A percentile compares a stretch with the other conserved stretches of the same genome.
phyloP scores from a whole-genome alignment of 1,284 basidiomycete species.

The Cutaneotrichosporon cutaneum region DNA sequence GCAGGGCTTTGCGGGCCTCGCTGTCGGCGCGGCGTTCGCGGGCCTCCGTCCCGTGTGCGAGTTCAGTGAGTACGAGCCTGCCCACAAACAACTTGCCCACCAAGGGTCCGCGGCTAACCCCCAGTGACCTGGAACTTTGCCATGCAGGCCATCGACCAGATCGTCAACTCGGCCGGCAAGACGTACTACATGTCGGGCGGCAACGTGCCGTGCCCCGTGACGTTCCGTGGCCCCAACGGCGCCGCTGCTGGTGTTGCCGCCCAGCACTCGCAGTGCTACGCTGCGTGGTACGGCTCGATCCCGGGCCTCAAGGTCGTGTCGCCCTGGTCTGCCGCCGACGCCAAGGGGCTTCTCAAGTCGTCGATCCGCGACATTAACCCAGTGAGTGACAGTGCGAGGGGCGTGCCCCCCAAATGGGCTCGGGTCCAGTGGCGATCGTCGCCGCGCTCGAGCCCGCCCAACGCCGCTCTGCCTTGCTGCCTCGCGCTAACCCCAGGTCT shows the following conservation, averaged over 20 bases:
- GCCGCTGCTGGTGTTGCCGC: conserved; percentile 95
- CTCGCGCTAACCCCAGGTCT: conserved; percentile 55
- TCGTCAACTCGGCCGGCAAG: conserved; percentile 99
- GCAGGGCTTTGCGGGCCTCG: conserved; percentile 97
- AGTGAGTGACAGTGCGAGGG: conserved; percentile 43
- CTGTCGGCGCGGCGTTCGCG: conserved; percentile 89
- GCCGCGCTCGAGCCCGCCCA: too few relatives aligned
- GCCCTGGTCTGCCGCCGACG: conserved; percentile 96
- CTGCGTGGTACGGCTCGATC: conserved; percentile 92
- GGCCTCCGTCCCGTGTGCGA: conserved; percentile 97
- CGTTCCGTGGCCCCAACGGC: conserved; percentile 99
- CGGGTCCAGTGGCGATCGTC: too few relatives aligned
- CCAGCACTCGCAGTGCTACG: conserved; percentile 81
- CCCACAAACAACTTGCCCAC: too few relatives aligned
- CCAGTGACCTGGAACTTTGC: conserved; percentile 53
- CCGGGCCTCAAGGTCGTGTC: conserved; percentile 97
- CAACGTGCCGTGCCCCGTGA: conserved; percentile 94
- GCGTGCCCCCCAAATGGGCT: too few relatives aligned
- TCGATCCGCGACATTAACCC: conserved; percentile 99
- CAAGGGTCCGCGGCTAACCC: neutral
- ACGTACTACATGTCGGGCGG: conserved; percentile 99
- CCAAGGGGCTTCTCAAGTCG: conserved; percentile 94
- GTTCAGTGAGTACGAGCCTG: conserved; percentile 79
- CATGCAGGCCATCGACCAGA: conserved; percentile 91
- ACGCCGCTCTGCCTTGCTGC: too few relatives aligned